These are phyloP conservation scores for Mikania micrantha DNA, from an alignment of 129 eudicot genomes.

Conservation along the genomic window DNA sequence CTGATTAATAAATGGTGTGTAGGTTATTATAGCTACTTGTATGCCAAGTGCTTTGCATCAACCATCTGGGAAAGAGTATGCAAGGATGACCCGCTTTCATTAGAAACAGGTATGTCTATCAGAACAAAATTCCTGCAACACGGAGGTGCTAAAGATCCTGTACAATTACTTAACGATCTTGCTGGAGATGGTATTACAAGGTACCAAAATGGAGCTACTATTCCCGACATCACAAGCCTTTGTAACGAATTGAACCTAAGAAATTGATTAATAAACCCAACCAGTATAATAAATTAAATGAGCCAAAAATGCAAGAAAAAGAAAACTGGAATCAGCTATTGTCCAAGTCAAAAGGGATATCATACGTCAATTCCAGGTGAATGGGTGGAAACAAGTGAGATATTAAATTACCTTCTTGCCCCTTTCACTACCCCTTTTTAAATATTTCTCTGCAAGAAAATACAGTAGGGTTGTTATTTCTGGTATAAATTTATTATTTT, in stretches of 20 bases:
- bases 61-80: constrained; percentile 77
- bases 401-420: constrained; percentile 5
- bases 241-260: constrained; percentile 44
- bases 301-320: not conserved
- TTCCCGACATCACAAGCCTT: constrained; percentile 71
- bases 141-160: constrained; percentile 93
- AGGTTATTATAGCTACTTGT: constrained; percentile 97
- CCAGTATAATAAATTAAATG: not conserved
- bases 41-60: constrained; percentile 88
- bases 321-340: not conserved
- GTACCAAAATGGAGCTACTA: constrained; percentile 44
- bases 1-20: not conserved
- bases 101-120: constrained; percentile 66
- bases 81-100: constrained; percentile 74
- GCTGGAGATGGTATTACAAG: constrained; percentile 54
- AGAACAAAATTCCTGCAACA: constrained; percentile 69
- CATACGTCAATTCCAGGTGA: not conserved
- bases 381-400: constrained; percentile 3
- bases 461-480: not conserved
- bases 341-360: not conserved
- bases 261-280: not conserved
- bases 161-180: constrained; percentile 47
- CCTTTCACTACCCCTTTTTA: not conserved
- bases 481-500: not conserved
- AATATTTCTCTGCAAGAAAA: not conserved